Base-by-base conservation (phyloP, 1,139 yeast species). In the Arxiozyma heterogenica region DNA sequence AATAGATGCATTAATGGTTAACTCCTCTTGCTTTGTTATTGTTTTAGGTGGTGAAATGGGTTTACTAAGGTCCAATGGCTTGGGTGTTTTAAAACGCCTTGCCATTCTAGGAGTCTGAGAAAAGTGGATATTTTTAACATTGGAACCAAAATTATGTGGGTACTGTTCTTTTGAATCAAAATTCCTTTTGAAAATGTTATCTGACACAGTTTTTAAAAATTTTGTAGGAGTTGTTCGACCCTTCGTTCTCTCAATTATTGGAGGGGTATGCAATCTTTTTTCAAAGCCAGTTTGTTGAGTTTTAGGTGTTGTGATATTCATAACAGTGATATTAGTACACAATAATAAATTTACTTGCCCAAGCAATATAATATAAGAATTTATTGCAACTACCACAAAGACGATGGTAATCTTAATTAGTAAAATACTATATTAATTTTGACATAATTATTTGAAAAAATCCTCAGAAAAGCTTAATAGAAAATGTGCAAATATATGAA, bases 201-300 rank as follows among this genome's bases (percentile, higher is more conserved):
- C 65, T 6, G 70, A 63, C 2, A 66, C 47, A 38, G 63, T 57
- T 51, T 59, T 64, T 7, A 65, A 51, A 30, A 64, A 56, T 50
- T 66, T 65, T 2, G 59, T 52, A 2, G 62, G 57, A 1, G 59
- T 58, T 6, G 59, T 50, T 21, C 49, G 55, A 30, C 53, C 54
- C 41, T 52, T 42, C 41, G 60, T 61, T 21, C 59, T 57, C 39
- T 58, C 64, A 8, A 59, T 54, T 51, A 66, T 66, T 27, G 71
- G 71, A 12, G 71, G 71, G 1, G 70, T 65, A 52, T 66, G 70
- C 9, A 64, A 50, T 25, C 57, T 60, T 52, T 66, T 64, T 22
- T 61, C 60, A 23, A 52, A 52, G 1, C 50, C 50, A 48, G 21
- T 21, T 43, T 53, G 41, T 42, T 56, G 51, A 7, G 57, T 56